These are phyloP conservation scores for Pulicaria dysenterica DNA, from an alignment of 129 eudicot species.

Conservation along the genomic window DNA sequence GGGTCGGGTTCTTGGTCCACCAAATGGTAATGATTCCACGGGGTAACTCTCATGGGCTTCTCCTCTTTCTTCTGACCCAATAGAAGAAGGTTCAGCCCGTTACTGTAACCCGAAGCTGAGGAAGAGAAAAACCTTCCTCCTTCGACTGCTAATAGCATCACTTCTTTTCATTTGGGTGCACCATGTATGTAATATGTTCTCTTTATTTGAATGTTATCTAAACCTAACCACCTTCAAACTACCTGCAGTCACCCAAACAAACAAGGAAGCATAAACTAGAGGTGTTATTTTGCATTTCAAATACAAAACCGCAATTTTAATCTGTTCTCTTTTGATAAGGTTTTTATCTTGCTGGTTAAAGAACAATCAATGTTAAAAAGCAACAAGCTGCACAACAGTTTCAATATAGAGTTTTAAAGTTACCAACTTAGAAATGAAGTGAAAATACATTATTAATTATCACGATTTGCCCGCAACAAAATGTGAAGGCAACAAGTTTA, in stretches of 20 bases:
- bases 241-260: conserved; percentile 32
- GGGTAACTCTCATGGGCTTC: conserved; percentile 92
- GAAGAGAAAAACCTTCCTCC: conserved; percentile 99
- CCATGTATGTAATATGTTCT: conserved; percentile 34
- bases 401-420: neutral
- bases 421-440: neutral
- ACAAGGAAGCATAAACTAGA: neutral
- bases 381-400: no score
- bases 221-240: conserved; percentile 14
- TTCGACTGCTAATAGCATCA: conserved; percentile 98
- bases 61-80: conserved; percentile 90
- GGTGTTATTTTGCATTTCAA: conserved; percentile 4
- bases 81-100: conserved; percentile 80
- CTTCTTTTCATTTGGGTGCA: conserved; percentile 73
- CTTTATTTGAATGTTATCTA: conserved; percentile 15
- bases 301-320: neutral
- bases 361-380: neutral
- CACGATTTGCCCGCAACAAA: neutral
- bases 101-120: conserved; percentile 91
- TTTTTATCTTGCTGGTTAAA: neutral
- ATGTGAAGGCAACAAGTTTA: neutral
- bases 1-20: conserved; percentile 70
- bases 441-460: neutral
- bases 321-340: neutral
- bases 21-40: conserved; percentile 95